Conservation (phyloP, 2,329 filamentous ascomycete species). For the Diaporthe ilicicola region DNA sequence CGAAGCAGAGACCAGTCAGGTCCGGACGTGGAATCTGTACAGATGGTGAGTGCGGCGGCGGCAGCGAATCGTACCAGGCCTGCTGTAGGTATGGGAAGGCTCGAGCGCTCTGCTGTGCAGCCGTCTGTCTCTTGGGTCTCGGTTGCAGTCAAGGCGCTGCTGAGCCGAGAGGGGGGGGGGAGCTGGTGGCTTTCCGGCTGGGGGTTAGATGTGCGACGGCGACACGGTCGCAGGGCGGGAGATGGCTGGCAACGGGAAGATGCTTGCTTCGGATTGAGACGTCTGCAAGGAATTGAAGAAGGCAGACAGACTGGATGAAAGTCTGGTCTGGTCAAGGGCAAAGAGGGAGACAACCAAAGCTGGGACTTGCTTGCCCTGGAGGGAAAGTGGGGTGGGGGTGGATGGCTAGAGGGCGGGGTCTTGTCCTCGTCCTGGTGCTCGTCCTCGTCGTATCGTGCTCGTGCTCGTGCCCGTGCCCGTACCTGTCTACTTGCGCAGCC, state of each 20-base stretch:
- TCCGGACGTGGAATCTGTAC: conserved; percentile 12
- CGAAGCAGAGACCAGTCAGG: conserved; percentile 24
- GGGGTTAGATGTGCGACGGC: not conserved
- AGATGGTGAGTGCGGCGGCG: not conserved
- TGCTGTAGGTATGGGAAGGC: not conserved
- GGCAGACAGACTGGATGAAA: conserved; percentile 17
- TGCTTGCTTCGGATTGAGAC: conserved; percentile 12
- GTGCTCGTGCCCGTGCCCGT: conserved; percentile 3
- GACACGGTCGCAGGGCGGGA: not conserved
- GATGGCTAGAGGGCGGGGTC: conserved; percentile 26
- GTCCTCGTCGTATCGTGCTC: not conserved
- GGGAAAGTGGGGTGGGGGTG: conserved; percentile 25
- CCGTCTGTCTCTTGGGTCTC: not conserved
- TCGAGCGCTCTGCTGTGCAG: conserved; percentile 21
- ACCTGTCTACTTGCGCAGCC: not conserved
- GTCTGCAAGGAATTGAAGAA: conserved; percentile 1
- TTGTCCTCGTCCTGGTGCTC: conserved; percentile 1
- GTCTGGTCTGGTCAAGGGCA: conserved; percentile 12
- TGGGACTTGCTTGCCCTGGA: conserved; percentile 25
- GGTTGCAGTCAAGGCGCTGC: conserved; percentile 19
- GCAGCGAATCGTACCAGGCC: no score
- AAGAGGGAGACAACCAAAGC: conserved; percentile 13
- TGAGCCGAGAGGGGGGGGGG: not conserved
- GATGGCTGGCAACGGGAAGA: conserved; percentile 2
- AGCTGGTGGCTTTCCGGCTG: not conserved